Conservation (phyloP, 768 basidiomycete species). For the Psilocybe cubensis region DNA sequence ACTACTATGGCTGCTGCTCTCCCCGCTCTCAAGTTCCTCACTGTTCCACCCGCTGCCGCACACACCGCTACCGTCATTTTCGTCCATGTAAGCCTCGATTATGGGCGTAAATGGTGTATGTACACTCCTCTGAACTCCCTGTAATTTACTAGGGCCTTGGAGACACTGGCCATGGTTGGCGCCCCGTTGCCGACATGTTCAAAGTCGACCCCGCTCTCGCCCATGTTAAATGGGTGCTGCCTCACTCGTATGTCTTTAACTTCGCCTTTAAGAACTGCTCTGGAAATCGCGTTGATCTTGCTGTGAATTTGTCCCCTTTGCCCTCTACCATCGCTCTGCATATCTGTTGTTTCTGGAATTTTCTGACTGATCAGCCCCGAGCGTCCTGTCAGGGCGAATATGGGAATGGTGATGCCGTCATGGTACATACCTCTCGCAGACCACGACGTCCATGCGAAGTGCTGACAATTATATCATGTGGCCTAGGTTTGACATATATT, state of each 20-base stretch:
- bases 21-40: constrained; percentile 48
- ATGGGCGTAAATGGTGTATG: constrained; percentile 1
- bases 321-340: constrained; percentile 3
- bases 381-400: constrained; percentile 75
- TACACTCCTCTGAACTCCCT: constrained; percentile 11
- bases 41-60: constrained; percentile 54
- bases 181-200: constrained; percentile 75
- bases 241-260: constrained; percentile 65
- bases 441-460: background rate
- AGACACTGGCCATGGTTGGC: constrained; percentile 76
- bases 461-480: constrained; percentile 11
- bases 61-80: constrained; percentile 92
- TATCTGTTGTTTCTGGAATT: constrained; percentile 7
- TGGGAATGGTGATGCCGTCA: constrained; percentile 74
- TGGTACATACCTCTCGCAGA: constrained; percentile 49
- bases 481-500: constrained; percentile 76
- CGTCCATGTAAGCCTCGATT: constrained; percentile 67
- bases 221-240: constrained; percentile 90
- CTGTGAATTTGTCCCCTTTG: background rate
- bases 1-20: constrained; percentile 33
- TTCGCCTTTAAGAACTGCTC: background rate
- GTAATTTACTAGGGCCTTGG: constrained; percentile 64
- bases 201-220: constrained; percentile 52
- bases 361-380: constrained; percentile 40
- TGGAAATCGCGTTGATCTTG: background rate